A percentile compares a stretch with the other conserved stretches of the same genome.
These are phyloP conservation scores for Zoysia pacifica DNA, from an alignment of 176 grass and related monocot genomes.

Conservation along the genomic window DNA sequence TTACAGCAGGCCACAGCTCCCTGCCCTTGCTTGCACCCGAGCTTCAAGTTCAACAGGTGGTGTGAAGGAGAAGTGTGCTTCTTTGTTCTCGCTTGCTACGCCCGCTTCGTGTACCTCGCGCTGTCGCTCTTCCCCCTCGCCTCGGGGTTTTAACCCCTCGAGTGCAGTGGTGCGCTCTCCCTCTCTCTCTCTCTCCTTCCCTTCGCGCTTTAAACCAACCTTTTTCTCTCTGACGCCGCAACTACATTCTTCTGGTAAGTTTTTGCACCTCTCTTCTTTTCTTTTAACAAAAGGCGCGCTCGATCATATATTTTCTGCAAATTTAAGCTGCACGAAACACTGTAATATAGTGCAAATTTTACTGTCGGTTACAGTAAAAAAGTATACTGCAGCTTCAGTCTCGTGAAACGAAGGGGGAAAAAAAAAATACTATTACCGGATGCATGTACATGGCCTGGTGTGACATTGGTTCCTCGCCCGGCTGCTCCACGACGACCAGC, in stretches of 20 bases:
- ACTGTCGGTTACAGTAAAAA: too few relatives aligned
- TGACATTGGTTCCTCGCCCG: conserved; percentile 27
- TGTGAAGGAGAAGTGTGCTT: not conserved
- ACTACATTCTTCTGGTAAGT: conserved; percentile 44
- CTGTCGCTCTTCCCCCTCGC: conserved; percentile 29
- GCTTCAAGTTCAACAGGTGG: not conserved
- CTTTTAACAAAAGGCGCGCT: not conserved
- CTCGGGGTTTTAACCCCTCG: conserved; percentile 64
- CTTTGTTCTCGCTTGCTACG: conserved; percentile 12
- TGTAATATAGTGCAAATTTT: too few relatives aligned
- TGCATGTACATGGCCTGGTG: conserved; percentile 10
- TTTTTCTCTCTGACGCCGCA: conserved; percentile 14
- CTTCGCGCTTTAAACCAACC: conserved; percentile 16
- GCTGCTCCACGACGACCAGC: not conserved
- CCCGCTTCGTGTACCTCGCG: conserved; percentile 24
- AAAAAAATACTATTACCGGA: not conserved
- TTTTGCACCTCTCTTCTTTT: conserved; percentile 26
- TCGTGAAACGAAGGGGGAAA: too few relatives aligned
- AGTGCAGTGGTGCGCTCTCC: conserved; percentile 26
- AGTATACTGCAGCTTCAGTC: too few relatives aligned
- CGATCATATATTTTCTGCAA: too few relatives aligned
- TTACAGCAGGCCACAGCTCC: not conserved
- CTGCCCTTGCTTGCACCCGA: conserved; percentile 13
- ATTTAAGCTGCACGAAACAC: too few relatives aligned
- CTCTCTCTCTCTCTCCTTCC: not conserved